Evolutionary conservation across 1,139 yeast species (phyloP), one percentile per base, ranked within the genome.

Genomic region (Candida sanyaensis): DNA sequence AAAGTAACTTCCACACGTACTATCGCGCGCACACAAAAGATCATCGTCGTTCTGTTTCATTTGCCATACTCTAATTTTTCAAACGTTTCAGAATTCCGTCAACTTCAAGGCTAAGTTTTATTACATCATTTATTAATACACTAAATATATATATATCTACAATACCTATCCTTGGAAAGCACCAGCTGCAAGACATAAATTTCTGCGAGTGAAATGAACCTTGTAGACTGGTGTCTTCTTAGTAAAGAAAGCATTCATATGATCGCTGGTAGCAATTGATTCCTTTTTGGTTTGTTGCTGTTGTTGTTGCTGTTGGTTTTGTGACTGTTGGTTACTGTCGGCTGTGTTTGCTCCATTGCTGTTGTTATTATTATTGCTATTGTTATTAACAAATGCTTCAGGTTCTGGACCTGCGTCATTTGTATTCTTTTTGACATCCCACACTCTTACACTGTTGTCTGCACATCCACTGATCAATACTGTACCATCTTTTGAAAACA

Each of bases 161-260:
- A 31, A 6, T 9, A 7, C 17, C 45, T 30, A 53, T 21, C 47
- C 48, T 44, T 50, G 53, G 41, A 86, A 89, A 4, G 95, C 95
- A 42, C 99, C 98, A 11, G 92, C 97, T 1, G 97, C 97, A 33
- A 93, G 75, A 59, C 96, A 92, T 55, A 95, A 71, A 66, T 95
- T 95, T 53, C 97, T 77, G 62, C 96, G 78, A 1, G 98, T 92
- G 64, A 92, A 93, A 60, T 87, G 91, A 30, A 95, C 96, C 60
- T 88, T 90, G 69, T 87, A 93, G 24, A 93, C 95, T 1, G 98
- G 97, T 0, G 98, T 90, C 68, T 86, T 86, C 68, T 91, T 93
- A 1, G 99, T 92, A 67, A 88, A 89, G 64, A 87, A 93, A 12
- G 95, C 96, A 3, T 96, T 91, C 84, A 93, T 81, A 60, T 93